Percentiles rank a stretch among this genome's conserved stretches.
These are phyloP conservation scores for Trichoderma simmonsii DNA, from an alignment of 2,329 filamentous ascomycete genomes.

Conservation along the genomic window DNA sequence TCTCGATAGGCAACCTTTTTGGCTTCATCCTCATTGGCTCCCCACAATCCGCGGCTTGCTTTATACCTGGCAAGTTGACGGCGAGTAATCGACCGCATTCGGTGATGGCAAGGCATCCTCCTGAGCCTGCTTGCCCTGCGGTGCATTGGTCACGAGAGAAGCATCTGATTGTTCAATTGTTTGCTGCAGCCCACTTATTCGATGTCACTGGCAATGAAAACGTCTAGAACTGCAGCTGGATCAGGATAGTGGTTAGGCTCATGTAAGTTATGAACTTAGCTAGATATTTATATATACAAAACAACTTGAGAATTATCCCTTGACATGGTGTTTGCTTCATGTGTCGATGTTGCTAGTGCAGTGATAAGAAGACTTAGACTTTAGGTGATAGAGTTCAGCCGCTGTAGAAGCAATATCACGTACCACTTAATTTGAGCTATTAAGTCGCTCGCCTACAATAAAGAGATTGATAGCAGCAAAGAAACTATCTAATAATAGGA, in stretches of 20 bases:
- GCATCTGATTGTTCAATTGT: not conserved
- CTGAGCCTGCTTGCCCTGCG: not conserved
- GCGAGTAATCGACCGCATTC: not conserved
- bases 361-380: too few relatives aligned
- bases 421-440: too few relatives aligned
- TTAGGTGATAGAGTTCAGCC: too few relatives aligned
- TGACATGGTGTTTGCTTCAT: not conserved
- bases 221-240: not conserved
- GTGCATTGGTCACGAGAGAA: not conserved
- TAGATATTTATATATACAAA: too few relatives aligned
- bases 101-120: not conserved
- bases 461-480: too few relatives aligned
- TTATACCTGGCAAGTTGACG: not conserved
- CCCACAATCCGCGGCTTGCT: not conserved
- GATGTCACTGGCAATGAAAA: not conserved
- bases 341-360: not conserved
- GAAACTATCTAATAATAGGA: accelerated
- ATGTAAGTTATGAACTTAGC: not conserved
- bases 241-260: not conserved
- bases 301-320: not conserved
- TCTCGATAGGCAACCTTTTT: not conserved
- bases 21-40: not conserved
- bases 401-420: too few relatives aligned
- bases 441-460: too few relatives aligned
- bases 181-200: not conserved